Conservation (phyloP, 768 basidiomycete genomes). For the Rhodotorula taiwanensis region DNA sequence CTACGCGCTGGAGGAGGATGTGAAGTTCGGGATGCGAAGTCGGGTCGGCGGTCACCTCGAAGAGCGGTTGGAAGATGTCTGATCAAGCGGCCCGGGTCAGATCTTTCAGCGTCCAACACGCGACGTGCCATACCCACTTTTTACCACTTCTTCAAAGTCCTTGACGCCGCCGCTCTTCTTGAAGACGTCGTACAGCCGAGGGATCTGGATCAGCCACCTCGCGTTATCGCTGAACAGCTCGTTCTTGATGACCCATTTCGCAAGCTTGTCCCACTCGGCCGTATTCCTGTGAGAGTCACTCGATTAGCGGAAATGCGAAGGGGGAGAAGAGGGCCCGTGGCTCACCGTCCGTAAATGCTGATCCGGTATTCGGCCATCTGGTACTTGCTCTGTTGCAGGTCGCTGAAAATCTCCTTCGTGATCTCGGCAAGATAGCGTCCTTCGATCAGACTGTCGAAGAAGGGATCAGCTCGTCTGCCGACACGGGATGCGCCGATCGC, state of each 20-base stretch:
- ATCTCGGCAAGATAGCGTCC: constrained; percentile 91
- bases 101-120: too few relatives aligned
- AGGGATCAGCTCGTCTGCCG: fast-evolving
- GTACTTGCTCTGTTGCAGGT: constrained; percentile 96
- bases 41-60: constrained; percentile 93
- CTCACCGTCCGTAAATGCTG: constrained; percentile 78
- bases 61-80: constrained; percentile 91
- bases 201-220: constrained; percentile 93
- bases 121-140: too few relatives aligned
- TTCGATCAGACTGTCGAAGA: constrained; percentile 53
- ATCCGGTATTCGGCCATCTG: constrained; percentile 95
- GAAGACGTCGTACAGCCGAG: constrained; percentile 90
- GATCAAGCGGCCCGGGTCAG: neutral
- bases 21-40: constrained; percentile 85
- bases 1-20: constrained; percentile 84
- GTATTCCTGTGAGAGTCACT: constrained; percentile 4
- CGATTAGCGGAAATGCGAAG: constrained; percentile 28
- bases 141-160: constrained; percentile 84
- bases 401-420: constrained; percentile 92
- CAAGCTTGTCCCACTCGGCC: constrained; percentile 95
- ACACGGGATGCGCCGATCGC: too few relatives aligned
- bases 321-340: constrained; percentile 23
- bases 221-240: constrained; percentile 94
- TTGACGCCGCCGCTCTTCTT: constrained; percentile 74
- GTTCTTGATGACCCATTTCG: constrained; percentile 90